Evolutionary conservation across 106 monocot genomes (phyloP), one percentile per base, ranked within the genome.

Genomic region (Chionographis japonica): DNA sequence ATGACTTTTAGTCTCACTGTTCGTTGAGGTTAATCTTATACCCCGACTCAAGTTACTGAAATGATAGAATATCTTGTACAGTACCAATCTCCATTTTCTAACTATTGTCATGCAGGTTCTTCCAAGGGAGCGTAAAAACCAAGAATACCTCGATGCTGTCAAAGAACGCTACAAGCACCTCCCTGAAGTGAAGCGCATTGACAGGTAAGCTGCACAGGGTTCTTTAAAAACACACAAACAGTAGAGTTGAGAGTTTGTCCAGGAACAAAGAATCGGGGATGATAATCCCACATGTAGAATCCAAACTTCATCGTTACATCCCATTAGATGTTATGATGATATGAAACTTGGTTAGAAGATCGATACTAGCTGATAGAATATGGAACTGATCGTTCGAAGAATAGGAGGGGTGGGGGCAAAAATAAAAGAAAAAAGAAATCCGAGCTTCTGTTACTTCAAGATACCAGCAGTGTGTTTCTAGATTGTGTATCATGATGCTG

Each of bases 151-250:
- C 8, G 98, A 99, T 58, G 87, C 98, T 68, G 79, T 99, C 13
- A 90, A 88, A 74, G 83, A 83, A 50, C 84, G 98, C 3, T 99
- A 88, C 70, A 99, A 86, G 72, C 90, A 99, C 62, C 98, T 99
- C 52, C 93, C 93, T n/a, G 98, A 99, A 67, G 85, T 99, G 52
- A 93, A 80, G 59, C 90, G 98, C 65, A 99, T 99, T 9, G 81
- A 90, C 27, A 93, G 86, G 98, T 99, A 77, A 57, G 71, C 52
- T 16, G 8, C 40, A 15, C 52, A 6, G 13, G 14, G 37, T 15
- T 13, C 8, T 16, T 54, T 11, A 13, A 12, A 38, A 5, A 5
- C 38, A 15, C 27, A 46, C 9, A 12, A 52, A 27, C 17, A 46
- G 3, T 15, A 3, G 8, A 37, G 11, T 69, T 40, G 14, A 17